These are phyloP conservation scores for Penicillium paradoxum DNA, from an alignment of 495 filamentous ascomycete species.

Conservation along the genomic window DNA sequence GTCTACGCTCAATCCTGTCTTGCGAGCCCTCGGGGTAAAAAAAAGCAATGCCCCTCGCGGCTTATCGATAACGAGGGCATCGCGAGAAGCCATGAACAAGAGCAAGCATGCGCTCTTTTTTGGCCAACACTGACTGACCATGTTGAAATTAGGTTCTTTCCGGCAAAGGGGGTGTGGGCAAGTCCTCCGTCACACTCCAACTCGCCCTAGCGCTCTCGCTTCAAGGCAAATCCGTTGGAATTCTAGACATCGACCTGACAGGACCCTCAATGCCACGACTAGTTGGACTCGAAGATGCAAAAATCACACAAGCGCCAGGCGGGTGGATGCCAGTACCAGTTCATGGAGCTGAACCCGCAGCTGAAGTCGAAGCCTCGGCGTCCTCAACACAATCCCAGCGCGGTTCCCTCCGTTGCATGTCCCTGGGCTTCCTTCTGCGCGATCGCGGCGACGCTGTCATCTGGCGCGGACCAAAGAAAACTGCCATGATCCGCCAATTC, in stretches of 20 bases:
- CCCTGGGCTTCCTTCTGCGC: slow-evolving; percentile 82
- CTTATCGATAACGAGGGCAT: slow-evolving; percentile 44
- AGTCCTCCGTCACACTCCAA: slow-evolving; percentile 94
- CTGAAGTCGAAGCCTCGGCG: slow-evolving; percentile 1
- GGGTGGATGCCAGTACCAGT: slow-evolving; percentile 89
- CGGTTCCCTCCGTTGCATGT: slow-evolving; percentile 82
- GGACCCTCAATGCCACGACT: slow-evolving; percentile 94
- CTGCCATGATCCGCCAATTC: slow-evolving; percentile 97
- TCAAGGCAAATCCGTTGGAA: slow-evolving; percentile 79
- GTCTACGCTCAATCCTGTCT: neutral
- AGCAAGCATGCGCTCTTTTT: neutral
- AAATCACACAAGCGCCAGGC: slow-evolving; percentile 80
- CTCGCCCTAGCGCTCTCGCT: slow-evolving; percentile 86
- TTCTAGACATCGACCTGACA: slow-evolving; percentile 94
- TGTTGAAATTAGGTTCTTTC: slow-evolving; percentile 60
- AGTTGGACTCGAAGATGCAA: slow-evolving; percentile 80
- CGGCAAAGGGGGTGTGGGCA: slow-evolving; percentile 95
- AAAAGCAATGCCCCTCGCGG: slow-evolving; percentile 2
- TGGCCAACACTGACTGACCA: neutral
- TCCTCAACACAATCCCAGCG: slow-evolving; percentile 13
- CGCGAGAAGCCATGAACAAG: neutral
- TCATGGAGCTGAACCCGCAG: slow-evolving; percentile 44
- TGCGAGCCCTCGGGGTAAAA: slow-evolving; percentile 7
- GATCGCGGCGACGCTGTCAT: slow-evolving; percentile 84
- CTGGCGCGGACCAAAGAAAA: slow-evolving; percentile 98